Evolutionary conservation across 1,284 basidiomycete species (phyloP).

Genomic region (Malassezia psittaci): DNA sequence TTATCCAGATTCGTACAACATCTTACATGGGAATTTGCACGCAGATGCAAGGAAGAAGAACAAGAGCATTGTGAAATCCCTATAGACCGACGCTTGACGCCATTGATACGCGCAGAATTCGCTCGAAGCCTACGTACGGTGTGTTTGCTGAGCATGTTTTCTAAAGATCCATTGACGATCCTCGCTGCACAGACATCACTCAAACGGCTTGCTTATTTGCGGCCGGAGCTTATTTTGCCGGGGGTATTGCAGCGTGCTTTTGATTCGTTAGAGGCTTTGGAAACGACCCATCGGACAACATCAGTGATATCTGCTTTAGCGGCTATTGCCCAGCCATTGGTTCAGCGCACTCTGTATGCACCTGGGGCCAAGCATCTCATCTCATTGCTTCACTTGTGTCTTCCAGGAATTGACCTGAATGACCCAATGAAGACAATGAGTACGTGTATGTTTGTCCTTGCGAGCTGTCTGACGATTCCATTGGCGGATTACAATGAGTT

Average conservation of each 20-base stretch:
- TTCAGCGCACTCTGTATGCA: slow-evolving; percentile 64
- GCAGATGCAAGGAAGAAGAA: slow-evolving; percentile 59
- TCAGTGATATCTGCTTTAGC: slow-evolving; percentile 73
- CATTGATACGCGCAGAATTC: slow-evolving; percentile 69
- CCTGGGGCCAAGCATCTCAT: slow-evolving; percentile 80
- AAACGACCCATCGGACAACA: slow-evolving; percentile 50
- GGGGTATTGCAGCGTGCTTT: slow-evolving; percentile 84
- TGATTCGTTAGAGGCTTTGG: slow-evolving; percentile 65
- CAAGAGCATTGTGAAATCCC: slow-evolving; percentile 71
- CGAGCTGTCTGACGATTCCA: slow-evolving; percentile 67
- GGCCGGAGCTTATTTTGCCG: slow-evolving; percentile 80
- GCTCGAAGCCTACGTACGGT: slow-evolving; percentile 74
- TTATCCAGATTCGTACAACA: slow-evolving; percentile 71
- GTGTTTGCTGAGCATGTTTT: slow-evolving; percentile 86
- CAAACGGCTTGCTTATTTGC: slow-evolving; percentile 65
- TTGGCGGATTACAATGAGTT: slow-evolving; percentile 61
- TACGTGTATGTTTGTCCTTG: slow-evolving; percentile 67
- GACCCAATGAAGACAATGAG: slow-evolving; percentile 78
- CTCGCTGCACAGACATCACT: slow-evolving; percentile 51
- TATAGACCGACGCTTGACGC: slow-evolving; percentile 63
- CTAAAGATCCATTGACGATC: slow-evolving; percentile 58
- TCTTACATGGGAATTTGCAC: slow-evolving; percentile 66
- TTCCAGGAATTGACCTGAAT: slow-evolving; percentile 89
- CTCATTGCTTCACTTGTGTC: slow-evolving; percentile 74
- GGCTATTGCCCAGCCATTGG: slow-evolving; percentile 66